Evolutionary conservation across 2,329 filamentous ascomycete genomes (phyloP).

Genomic region (Apiospora aurea): DNA sequence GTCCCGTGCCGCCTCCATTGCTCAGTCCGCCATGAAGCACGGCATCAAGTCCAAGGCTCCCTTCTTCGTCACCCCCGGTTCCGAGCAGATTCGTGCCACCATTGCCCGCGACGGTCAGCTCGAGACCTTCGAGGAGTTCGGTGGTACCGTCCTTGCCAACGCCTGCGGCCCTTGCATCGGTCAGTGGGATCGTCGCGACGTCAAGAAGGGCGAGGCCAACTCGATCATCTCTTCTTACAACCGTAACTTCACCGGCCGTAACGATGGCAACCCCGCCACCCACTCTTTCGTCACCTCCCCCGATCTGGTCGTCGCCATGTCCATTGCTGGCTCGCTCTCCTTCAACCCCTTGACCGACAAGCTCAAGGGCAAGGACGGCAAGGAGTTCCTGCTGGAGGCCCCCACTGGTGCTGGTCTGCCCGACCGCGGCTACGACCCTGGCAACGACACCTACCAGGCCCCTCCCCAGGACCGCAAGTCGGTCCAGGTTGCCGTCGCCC

Average conservation of each 20-base stretch:
- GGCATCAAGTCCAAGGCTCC: slow-evolving; percentile 92
- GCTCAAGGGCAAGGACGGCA: slow-evolving; percentile 94
- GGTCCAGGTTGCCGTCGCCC: slow-evolving; percentile 83
- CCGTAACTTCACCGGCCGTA: slow-evolving; percentile 99
- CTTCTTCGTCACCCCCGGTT: slow-evolving; percentile 96
- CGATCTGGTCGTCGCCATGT: slow-evolving; percentile 86
- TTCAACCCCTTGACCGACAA: slow-evolving; percentile 96
- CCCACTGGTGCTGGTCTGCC: slow-evolving; percentile 87
- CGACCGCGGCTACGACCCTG: slow-evolving; percentile 82
- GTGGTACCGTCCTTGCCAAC: slow-evolving; percentile 92
- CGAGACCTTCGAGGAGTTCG: slow-evolving; percentile 94
- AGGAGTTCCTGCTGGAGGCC: slow-evolving; percentile 87
- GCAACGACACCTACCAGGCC: slow-evolving; percentile 93
- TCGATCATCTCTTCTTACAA: slow-evolving; percentile 99
- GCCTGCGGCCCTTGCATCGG: slow-evolving; percentile 93
- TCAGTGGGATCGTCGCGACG: slow-evolving; percentile 93
- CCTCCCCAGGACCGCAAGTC: slow-evolving; percentile 79
- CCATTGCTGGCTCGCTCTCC: slow-evolving; percentile 81
- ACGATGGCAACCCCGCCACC: slow-evolving; percentile 93
- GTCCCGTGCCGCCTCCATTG: slow-evolving; percentile 91
- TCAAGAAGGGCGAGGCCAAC: slow-evolving; percentile 95
- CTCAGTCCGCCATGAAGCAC: slow-evolving; percentile 87
- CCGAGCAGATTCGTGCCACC: slow-evolving; percentile 94
- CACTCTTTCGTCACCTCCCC: slow-evolving; percentile 94
- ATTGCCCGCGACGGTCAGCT: slow-evolving; percentile 91